Conservation (phyloP, 2,329 filamentous ascomycete species). For the Verticillium zaregamsianum region DNA sequence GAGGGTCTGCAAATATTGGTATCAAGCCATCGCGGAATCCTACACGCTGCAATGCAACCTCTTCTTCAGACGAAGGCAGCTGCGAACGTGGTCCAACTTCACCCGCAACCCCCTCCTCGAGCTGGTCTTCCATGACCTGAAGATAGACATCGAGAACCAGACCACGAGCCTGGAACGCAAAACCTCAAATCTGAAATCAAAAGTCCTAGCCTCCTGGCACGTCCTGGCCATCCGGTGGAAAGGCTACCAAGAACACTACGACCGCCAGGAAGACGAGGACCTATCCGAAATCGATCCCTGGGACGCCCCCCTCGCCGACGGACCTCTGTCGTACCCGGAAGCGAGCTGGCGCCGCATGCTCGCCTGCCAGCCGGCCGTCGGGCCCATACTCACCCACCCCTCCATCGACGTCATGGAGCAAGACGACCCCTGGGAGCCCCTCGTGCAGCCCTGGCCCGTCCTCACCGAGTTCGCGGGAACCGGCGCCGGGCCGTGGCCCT, state of each 20-base stretch:
- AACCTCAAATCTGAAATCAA: background rate
- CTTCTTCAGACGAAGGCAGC: background rate
- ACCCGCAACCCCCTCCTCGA: background rate
- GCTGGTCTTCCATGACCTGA: background rate
- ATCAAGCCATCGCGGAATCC: background rate
- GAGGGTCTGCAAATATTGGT: background rate
- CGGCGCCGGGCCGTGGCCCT: background rate
- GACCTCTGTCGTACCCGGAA: background rate
- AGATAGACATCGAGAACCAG: background rate
- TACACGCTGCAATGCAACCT: background rate
- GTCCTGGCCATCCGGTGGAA: background rate
- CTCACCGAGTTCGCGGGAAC: background rate
- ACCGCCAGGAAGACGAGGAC: background rate
- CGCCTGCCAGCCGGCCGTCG: background rate
- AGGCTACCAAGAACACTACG: background rate
- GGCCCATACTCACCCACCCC: background rate
- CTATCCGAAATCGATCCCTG: background rate
- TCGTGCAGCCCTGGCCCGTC: background rate
- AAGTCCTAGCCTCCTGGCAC: background rate
- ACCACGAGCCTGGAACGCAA: background rate
- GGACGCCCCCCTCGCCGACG: background rate
- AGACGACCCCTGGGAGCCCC: background rate
- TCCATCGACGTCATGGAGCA: background rate
- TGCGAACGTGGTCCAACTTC: background rate
- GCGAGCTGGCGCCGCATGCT: conserved; percentile 1